Evolutionary conservation across 768 basidiomycete species (phyloP).

Genomic region (Neoboletus magnificus): DNA sequence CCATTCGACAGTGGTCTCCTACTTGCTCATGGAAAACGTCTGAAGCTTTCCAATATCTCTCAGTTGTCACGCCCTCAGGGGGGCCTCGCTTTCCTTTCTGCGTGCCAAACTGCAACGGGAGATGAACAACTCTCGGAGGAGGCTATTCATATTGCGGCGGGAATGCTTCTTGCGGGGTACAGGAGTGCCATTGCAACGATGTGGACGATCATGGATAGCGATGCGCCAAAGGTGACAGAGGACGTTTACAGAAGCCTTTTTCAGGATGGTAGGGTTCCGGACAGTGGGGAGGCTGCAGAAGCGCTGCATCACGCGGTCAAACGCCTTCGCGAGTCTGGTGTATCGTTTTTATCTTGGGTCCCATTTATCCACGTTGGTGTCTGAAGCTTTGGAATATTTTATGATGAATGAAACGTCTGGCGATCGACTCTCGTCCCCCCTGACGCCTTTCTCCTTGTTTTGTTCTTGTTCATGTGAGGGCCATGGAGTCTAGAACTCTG

Average conservation of each 20-base stretch:
- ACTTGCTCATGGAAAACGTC: background rate
- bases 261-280: background rate
- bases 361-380: background rate
- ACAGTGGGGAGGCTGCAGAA: background rate
- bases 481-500: background rate
- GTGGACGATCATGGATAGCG: conserved; percentile 2
- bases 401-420: background rate
- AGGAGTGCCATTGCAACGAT: background rate
- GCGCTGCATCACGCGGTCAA: background rate
- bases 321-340: background rate
- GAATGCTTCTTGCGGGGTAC: conserved; percentile 2
- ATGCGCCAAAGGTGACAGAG: background rate
- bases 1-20: conserved; percentile 22
- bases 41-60: background rate
- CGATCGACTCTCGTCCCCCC: background rate
- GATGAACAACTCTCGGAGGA: background rate
- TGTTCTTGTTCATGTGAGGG: background rate
- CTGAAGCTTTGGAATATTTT: background rate
- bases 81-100: conserved; percentile 27
- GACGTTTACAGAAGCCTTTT: background rate
- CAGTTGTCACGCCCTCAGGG: conserved; percentile 5
- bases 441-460: background rate
- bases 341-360: background rate
- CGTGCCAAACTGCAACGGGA: background rate
- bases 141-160: background rate